phyloP scores from a whole-genome alignment of 1,284 basidiomycete genomes.

The Cryptococcus sp. region DNA sequence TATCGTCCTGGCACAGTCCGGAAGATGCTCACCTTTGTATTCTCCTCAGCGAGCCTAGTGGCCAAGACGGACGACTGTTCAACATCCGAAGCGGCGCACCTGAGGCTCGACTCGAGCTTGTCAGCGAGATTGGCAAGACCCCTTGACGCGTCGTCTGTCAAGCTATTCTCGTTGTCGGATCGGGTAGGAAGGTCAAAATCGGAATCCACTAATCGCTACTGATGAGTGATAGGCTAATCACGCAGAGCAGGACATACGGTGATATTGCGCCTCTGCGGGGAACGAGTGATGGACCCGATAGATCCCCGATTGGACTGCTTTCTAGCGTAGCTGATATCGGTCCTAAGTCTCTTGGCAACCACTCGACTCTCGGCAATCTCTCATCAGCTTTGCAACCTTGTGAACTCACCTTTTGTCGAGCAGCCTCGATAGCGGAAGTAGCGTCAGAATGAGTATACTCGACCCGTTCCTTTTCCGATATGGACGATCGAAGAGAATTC shows the following conservation, averaged over 20 bases:
- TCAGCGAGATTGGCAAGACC: conserved; percentile 26
- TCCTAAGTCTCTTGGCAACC: conserved; percentile 21
- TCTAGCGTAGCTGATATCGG: conserved; percentile 19
- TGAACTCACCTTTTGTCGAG: conserved; percentile 16
- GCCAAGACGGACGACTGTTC: conserved; percentile 17
- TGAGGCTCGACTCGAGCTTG: conserved; percentile 29
- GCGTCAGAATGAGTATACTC: conserved; percentile 8
- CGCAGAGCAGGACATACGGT: conserved; percentile 31
- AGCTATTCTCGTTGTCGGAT: conserved; percentile 24
- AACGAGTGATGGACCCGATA: conserved; percentile 38
- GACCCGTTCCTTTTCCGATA: no score
- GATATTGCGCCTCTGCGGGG: conserved; percentile 47
- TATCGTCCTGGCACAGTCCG: neutral
- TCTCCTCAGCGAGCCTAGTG: conserved; percentile 6
- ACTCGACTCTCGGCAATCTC: conserved; percentile 26
- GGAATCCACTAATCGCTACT: conserved; percentile 25
- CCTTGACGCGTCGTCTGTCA: conserved; percentile 26
- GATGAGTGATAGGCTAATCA: neutral
- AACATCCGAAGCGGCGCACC: conserved; percentile 20
- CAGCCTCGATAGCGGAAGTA: conserved; percentile 12
- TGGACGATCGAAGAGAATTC: neutral
- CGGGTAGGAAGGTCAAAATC: conserved; percentile 6
- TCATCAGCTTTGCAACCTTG: neutral
- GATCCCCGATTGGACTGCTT: conserved; percentile 22
- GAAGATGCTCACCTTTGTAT: conserved; percentile 12